Evolutionary conservation across 2,329 filamentous ascomycete genomes (phyloP).

Genomic region (Aspergillus quadrilineatus): DNA sequence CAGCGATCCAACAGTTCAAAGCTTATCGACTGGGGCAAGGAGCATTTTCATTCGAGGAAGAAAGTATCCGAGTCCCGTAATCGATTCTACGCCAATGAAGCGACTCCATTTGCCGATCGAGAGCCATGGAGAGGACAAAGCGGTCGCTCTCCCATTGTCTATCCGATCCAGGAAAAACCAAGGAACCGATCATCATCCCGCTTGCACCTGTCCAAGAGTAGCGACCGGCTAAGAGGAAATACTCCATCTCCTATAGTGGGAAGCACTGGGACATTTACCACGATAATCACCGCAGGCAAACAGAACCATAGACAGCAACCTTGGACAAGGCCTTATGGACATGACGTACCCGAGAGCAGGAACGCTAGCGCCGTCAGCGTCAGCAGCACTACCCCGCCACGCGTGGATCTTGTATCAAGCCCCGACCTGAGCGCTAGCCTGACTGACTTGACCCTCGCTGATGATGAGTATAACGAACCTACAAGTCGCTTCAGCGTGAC

Average conservation of each 20-base stretch:
- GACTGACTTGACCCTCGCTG: slow-evolving; percentile 39
- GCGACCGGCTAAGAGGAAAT: slow-evolving; percentile 19
- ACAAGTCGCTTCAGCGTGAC: slow-evolving; percentile 64
- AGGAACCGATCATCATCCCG: slow-evolving; percentile 58
- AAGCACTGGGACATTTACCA: slow-evolving; percentile 29
- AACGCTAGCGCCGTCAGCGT: slow-evolving; percentile 14
- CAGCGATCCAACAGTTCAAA: slow-evolving; percentile 29
- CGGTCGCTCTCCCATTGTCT: slow-evolving; percentile 64
- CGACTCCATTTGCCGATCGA: slow-evolving; percentile 44
- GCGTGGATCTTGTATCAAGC: slow-evolving; percentile 22
- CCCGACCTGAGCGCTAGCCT: slow-evolving; percentile 34
- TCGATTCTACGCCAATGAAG: slow-evolving; percentile 32
- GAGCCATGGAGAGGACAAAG: slow-evolving; percentile 70
- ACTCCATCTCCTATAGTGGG: slow-evolving; percentile 27
- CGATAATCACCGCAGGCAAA: slow-evolving; percentile 33
- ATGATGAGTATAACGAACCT: slow-evolving; percentile 44
- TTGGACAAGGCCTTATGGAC: slow-evolving; percentile 33
- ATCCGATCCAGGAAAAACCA: slow-evolving; percentile 62
- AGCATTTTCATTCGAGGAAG: slow-evolving; percentile 39
- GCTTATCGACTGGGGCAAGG: slow-evolving; percentile 35
- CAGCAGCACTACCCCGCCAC: slow-evolving; percentile 21
- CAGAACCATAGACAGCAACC: slow-evolving; percentile 13
- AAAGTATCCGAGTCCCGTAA: slow-evolving; percentile 33
- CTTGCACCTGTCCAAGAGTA: slow-evolving; percentile 27
- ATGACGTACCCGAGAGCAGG: slow-evolving; percentile 22